Percentiles rank a stretch among this genome's conserved stretches.
These are phyloP conservation scores for Paraphoma chrysanthemicola DNA, from an alignment of 2,329 filamentous ascomycete genomes.

Conservation along the genomic window DNA sequence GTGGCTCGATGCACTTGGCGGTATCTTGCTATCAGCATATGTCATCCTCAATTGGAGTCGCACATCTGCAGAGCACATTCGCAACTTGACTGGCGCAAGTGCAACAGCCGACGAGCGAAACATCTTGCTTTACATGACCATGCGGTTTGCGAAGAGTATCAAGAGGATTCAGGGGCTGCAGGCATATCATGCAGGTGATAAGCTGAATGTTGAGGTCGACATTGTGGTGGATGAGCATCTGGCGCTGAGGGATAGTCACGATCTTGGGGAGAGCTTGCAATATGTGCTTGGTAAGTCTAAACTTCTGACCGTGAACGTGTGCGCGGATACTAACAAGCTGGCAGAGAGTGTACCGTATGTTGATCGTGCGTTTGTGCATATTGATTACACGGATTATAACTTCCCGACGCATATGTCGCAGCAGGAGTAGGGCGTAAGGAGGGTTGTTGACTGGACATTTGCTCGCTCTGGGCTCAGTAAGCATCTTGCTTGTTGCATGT, in stretches of 20 bases:
- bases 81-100: conserved; percentile 79
- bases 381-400: conserved; percentile 60
- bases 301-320: not conserved
- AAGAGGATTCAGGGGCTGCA: conserved; percentile 84
- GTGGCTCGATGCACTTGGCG: conserved; percentile 84
- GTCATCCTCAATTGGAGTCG: conserved; percentile 82
- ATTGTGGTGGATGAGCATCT: conserved; percentile 81
- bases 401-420: conserved; percentile 60
- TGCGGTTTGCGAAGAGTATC: conserved; percentile 91
- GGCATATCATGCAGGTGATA: conserved; percentile 85
- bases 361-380: conserved; percentile 60
- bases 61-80: conserved; percentile 78
- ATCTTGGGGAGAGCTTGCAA: conserved; percentile 78
- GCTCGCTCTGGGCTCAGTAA: too few relatives aligned
- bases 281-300: conserved; percentile 71
- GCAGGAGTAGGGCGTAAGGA: conserved; percentile 40
- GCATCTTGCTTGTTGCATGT: too few relatives aligned
- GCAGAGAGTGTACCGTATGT: conserved; percentile 78
- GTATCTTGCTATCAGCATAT: conserved; percentile 76
- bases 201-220: conserved; percentile 83
- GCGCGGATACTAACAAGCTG: conserved; percentile 18
- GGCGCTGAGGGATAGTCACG: conserved; percentile 79
- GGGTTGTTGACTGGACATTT: not conserved
- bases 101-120: conserved; percentile 83
- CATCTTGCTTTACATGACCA: conserved; percentile 85